These are phyloP conservation scores for Kuraishia molischiana DNA, from an alignment of 805 yeast genomes.

Conservation along the genomic window DNA sequence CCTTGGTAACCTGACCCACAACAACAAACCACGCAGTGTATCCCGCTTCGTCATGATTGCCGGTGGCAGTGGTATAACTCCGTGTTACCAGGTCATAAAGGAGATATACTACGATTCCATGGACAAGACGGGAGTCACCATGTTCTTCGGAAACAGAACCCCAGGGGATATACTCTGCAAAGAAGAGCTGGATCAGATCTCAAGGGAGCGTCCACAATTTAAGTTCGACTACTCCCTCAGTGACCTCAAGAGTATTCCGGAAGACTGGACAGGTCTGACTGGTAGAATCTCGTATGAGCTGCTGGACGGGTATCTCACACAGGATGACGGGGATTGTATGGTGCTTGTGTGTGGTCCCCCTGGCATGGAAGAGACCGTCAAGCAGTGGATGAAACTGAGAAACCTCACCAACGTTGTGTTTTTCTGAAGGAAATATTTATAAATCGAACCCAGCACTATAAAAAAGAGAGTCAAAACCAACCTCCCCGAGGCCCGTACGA, in stretches of 20 bases:
- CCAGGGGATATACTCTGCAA: conserved; percentile 34
- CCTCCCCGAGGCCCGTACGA: background rate
- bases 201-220: conserved; percentile 24
- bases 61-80: conserved; percentile 50
- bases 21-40: conserved; percentile 7
- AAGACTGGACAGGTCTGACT: conserved; percentile 26
- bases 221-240: conserved; percentile 31
- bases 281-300: conserved; percentile 31
- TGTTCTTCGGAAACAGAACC: conserved; percentile 34
- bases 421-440: conserved; percentile 4
- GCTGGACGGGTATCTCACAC: conserved; percentile 23
- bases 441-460: background rate
- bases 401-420: conserved; percentile 10
- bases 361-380: conserved; percentile 19
- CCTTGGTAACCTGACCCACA: conserved; percentile 6
- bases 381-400: conserved; percentile 7
- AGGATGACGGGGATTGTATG: conserved; percentile 21
- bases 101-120: conserved; percentile 33
- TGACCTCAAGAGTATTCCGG: conserved; percentile 3
- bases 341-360: conserved; percentile 44
- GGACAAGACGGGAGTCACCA: conserved; percentile 33
- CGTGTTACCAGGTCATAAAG: conserved; percentile 40
- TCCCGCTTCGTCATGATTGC: conserved; percentile 34
- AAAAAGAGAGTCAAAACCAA: too few relatives aligned
- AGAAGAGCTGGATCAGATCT: conserved; percentile 32